Conservation (phyloP, 1,139 yeast species). For the Diutina sp. region DNA sequence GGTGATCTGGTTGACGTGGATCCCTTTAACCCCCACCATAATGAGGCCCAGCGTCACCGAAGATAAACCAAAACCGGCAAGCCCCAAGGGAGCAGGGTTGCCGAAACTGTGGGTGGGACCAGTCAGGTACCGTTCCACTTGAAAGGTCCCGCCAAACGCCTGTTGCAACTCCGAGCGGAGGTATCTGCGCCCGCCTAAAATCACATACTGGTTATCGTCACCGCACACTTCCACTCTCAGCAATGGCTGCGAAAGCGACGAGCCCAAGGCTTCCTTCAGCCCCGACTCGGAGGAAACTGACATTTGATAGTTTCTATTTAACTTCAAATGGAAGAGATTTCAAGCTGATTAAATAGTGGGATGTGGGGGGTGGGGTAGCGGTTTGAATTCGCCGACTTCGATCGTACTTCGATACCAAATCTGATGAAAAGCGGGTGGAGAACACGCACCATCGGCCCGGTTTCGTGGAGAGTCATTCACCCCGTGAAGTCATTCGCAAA, state of each 20-base stretch:
- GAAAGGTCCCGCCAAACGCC: slow-evolving; percentile 8
- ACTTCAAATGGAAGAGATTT: not conserved
- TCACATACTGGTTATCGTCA: slow-evolving; percentile 5
- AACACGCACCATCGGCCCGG: not conserved
- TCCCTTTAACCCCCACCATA: not conserved
- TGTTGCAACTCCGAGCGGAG: slow-evolving; percentile 7
- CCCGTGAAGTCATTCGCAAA: not conserved
- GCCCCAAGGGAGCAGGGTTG: slow-evolving; percentile 8
- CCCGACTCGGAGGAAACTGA: not conserved
- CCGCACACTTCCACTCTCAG: not conserved
- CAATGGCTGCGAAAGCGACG: not conserved
- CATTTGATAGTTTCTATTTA: not conserved
- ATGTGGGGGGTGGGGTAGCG: not conserved
- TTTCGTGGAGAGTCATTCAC: not conserved
- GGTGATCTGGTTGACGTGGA: not conserved
- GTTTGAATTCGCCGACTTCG: not conserved
- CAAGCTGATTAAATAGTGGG: not conserved
- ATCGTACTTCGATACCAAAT: not conserved
- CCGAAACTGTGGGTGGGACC: slow-evolving; percentile 6
- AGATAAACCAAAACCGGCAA: slow-evolving; percentile 7
- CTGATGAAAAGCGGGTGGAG: not conserved
- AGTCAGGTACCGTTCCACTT: slow-evolving; percentile 5
- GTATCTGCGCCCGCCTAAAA: slow-evolving; percentile 6
- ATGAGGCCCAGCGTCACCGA: slow-evolving; percentile 7
- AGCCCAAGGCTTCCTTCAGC: not conserved